These are phyloP conservation scores for Xylariaceae sp. DNA, from an alignment of 2,329 filamentous ascomycete genomes.

Conservation along the genomic window DNA sequence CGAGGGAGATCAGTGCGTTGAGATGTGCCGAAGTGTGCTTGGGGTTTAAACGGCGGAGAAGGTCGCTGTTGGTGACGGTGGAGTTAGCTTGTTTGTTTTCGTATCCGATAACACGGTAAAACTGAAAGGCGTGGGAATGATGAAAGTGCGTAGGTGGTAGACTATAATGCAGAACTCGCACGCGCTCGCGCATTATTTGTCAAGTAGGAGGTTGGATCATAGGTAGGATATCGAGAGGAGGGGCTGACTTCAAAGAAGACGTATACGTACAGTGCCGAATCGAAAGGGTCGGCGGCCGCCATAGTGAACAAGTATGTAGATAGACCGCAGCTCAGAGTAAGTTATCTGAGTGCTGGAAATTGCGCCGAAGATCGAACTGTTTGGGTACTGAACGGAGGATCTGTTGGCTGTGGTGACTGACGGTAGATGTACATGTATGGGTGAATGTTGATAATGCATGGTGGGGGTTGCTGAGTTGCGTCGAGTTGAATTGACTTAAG, in stretches of 20 bases:
- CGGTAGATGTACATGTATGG: too few species aligned
- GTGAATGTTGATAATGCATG: conserved; percentile 9
- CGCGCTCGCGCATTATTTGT: not conserved
- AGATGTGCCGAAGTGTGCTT: conserved; percentile 90
- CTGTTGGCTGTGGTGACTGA: too few species aligned
- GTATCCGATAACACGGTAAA: too few species aligned
- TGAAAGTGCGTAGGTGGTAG: not conserved
- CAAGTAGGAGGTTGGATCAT: conserved; percentile 4
- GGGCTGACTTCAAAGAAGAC: conserved; percentile 6
- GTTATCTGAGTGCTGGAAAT: too few species aligned
- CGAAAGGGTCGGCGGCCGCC: conserved; percentile 69
- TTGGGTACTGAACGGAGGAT: too few species aligned
- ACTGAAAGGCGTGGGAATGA: conserved; percentile 4
- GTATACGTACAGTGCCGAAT: conserved; percentile 73
- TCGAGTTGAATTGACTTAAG: too few species aligned
- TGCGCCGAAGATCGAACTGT: too few species aligned
- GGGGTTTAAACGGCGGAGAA: conserved; percentile 95
- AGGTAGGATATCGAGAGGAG: conserved; percentile 9
- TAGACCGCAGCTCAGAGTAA: too few species aligned
- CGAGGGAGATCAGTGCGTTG: conserved; percentile 83
- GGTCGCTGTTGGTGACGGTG: conserved; percentile 69
- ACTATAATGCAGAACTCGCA: not conserved
- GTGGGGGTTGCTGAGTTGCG: too few species aligned
- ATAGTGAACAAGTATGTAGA: conserved; percentile 41
- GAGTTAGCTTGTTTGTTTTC: not conserved